A percentile compares a stretch with the other conserved stretches of the same genome.
These are phyloP conservation scores for Chenopodium album DNA, from an alignment of 148 eudicot genomes.

Conservation along the genomic window DNA sequence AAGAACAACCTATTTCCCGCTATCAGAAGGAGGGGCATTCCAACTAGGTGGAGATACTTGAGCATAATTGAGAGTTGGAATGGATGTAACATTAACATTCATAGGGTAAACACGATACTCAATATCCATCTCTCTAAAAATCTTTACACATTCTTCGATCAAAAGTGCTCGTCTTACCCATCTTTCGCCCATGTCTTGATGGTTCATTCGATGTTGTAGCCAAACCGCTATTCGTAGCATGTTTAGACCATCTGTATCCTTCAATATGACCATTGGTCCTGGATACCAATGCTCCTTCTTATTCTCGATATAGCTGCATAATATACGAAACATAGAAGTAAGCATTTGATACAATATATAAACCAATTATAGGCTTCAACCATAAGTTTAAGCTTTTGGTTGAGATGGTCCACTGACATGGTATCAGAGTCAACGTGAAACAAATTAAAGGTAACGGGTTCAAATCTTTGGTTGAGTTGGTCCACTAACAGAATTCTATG, in stretches of 20 bases:
- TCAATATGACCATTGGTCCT: constrained; percentile 41
- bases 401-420: too few species aligned
- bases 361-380: too few species aligned
- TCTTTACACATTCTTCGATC: constrained; percentile 59
- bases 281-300: constrained; percentile 78
- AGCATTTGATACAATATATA: too few species aligned
- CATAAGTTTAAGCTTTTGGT: too few species aligned
- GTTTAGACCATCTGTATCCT: constrained; percentile 42
- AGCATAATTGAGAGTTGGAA: constrained; percentile 38
- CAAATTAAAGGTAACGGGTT: too few species aligned
- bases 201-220: constrained; percentile 67
- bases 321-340: neutral
- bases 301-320: constrained; percentile 55
- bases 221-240: constrained; percentile 50
- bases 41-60: constrained; percentile 32
- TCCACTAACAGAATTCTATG: too few species aligned
- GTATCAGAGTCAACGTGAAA: too few species aligned
- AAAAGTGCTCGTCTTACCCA: constrained; percentile 50
- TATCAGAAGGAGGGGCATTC: constrained; percentile 22
- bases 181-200: constrained; percentile 68
- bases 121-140: constrained; percentile 56
- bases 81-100: constrained; percentile 44
- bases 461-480: too few species aligned
- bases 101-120: constrained; percentile 55
- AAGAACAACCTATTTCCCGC: constrained; percentile 13